phyloP scores from a whole-genome alignment of 2,329 filamentous ascomycete species.

The Onygenales sp. region DNA sequence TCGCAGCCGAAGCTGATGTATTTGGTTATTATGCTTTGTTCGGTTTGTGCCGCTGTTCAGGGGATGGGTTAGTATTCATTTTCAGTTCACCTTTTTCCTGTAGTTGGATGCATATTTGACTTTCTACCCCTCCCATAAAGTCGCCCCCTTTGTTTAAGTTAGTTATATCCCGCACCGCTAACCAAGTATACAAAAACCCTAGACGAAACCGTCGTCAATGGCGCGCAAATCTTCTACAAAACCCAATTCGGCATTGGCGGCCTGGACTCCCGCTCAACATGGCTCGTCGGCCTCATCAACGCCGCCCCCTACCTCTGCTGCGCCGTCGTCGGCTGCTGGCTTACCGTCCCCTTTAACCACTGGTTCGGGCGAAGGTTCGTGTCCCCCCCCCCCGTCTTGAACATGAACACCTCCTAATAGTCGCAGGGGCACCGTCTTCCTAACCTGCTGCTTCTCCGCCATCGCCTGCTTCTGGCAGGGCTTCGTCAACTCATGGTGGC shows the following conservation, averaged over 20 bases:
- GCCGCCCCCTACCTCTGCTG: conserved; percentile 52
- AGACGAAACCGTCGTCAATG: conserved; percentile 62
- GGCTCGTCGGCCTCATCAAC: conserved; percentile 56
- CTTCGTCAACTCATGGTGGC: conserved; percentile 61
- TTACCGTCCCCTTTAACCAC: conserved; percentile 63
- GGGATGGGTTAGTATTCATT: conserved; percentile 46
- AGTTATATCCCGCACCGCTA: neutral
- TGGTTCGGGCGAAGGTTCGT: conserved; percentile 44
- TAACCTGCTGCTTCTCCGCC: conserved; percentile 62
- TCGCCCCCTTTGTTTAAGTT: neutral
- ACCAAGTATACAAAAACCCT: conserved; percentile 6
- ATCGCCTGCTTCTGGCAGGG: conserved; percentile 46
- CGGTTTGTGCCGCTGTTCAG: conserved; percentile 60
- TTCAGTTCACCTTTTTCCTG: neutral
- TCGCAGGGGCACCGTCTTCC: conserved; percentile 63
- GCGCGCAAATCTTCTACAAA: conserved; percentile 57
- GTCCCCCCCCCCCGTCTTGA: no score
- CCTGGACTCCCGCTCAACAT: conserved; percentile 39
- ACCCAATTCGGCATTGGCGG: conserved; percentile 50
- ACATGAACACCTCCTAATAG: no score
- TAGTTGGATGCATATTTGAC: no score
- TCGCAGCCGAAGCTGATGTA: conserved; percentile 58
- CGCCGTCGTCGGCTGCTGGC: conserved; percentile 61
- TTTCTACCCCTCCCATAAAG: no score
- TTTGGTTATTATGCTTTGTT: conserved; percentile 56